phyloP scores from a whole-genome alignment of 768 basidiomycete genomes.

The Termitomyces sp. region DNA sequence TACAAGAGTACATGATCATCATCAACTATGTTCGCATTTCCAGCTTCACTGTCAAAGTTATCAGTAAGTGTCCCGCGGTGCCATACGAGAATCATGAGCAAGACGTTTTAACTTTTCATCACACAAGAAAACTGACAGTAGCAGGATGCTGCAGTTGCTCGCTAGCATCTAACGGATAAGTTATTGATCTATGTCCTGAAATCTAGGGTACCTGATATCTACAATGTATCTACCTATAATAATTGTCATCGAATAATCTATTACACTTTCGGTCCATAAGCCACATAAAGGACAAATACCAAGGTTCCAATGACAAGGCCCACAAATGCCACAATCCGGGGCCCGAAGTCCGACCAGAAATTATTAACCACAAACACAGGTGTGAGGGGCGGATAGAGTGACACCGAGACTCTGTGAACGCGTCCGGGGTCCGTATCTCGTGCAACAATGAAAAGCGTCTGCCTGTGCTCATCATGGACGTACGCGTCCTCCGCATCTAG shows the following conservation, averaged over 20 bases:
- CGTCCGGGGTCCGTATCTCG: slow-evolving; percentile 38
- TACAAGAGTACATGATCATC: no score
- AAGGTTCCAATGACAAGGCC: slow-evolving; percentile 19
- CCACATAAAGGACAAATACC: background rate
- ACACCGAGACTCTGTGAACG: slow-evolving; percentile 49
- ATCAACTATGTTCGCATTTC: no score
- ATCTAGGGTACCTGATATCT: no score
- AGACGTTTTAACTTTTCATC: no score
- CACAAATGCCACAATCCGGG: slow-evolving; percentile 17
- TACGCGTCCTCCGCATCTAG: slow-evolving; percentile 49
- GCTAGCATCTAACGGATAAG: no score
- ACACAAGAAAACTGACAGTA: no score
- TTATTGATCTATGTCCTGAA: no score
- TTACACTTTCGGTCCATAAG: background rate
- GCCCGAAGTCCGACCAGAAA: slow-evolving; percentile 58
- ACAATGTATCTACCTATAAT: background rate
- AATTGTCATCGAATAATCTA: background rate
- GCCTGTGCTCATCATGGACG: slow-evolving; percentile 57
- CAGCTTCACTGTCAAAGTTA: no score
- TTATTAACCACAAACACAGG: slow-evolving; percentile 56
- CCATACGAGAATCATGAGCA: no score
- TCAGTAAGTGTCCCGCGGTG: no score
- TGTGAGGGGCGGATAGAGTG: slow-evolving; percentile 49
- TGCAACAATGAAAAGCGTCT: slow-evolving; percentile 71
- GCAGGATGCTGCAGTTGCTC: no score